A percentile compares a stretch with the other conserved stretches of the same genome.
Evolutionary conservation across 2,329 filamentous ascomycete species (phyloP).

Genomic region (Aspergillus hortae): DNA sequence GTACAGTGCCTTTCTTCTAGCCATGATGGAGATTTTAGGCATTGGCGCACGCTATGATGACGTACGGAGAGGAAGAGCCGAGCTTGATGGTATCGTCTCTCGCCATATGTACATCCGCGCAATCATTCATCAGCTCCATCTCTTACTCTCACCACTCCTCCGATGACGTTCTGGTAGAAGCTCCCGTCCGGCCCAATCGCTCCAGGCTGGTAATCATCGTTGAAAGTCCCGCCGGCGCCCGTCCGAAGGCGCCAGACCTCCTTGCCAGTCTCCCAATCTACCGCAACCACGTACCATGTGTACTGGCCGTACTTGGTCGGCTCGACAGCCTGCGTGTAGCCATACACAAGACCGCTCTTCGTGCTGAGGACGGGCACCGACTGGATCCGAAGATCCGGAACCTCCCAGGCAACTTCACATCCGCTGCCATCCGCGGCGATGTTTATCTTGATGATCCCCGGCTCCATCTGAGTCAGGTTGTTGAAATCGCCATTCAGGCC

Average conservation of each 20-base stretch:
- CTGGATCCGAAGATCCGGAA: conserved; percentile 2
- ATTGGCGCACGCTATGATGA: neutral
- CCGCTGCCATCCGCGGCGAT: neutral
- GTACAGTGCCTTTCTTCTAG: too few relatives aligned
- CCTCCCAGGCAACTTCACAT: conserved; percentile 1
- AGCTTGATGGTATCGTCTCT: neutral
- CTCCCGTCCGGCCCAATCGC: neutral
- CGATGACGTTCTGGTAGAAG: neutral
- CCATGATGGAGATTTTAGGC: too few relatives aligned
- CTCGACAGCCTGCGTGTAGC: neutral
- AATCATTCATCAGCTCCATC: neutral
- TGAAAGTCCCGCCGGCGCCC: conserved; percentile 1
- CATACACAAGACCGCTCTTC: conserved; percentile 1
- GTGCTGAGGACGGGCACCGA: neutral
- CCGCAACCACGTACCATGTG: neutral
- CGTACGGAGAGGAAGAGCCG: neutral
- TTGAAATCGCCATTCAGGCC: conserved; percentile 1
- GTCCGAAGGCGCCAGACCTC: conserved; percentile 3
- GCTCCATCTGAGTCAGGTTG: conserved; percentile 3
- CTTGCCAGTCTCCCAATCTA: conserved; percentile 1
- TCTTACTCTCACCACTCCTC: neutral
- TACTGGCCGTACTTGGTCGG: neutral
- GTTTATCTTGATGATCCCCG: neutral
- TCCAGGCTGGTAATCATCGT: conserved; percentile 1
- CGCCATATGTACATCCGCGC: neutral